Evolutionary conservation across 225 moss, liverwort and hornwort genomes (phyloP), one percentile per base, ranked within the genome.

Genomic region (Rhytidiadelphus loreus): DNA sequence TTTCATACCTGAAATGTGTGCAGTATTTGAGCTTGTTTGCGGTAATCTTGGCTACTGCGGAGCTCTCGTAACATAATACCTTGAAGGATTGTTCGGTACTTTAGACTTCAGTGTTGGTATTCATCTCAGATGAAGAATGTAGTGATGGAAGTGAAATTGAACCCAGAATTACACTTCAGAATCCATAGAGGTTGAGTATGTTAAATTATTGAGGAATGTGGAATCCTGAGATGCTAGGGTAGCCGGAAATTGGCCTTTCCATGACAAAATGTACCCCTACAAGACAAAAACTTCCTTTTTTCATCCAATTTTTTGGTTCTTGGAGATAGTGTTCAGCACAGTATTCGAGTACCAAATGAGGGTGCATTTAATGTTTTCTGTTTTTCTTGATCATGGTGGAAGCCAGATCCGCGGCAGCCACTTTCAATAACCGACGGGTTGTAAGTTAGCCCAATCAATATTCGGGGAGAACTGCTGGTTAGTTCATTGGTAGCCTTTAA

Each of bases 391-490:
- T 23, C 35, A 6, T 1, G 8, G 35, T 14, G 52, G 35, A 5
- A 52, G 35, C 23, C 22, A 35, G 76, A 35, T 53, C 35, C 22
- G 23, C 22, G 8, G 75, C 33, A 76, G 48, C 6, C 46, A 32
- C 74, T 32, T 19, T 48, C 13, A 1, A 25, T 12, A 48, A 19
- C 32, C 20, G 33, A 32, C 20, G 32, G 20, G 20, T 74, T n/a
- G n/a, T n/a, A n/a, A n/a, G n/a, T n/a, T n/a, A n/a, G 8, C n/a
- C 4, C 6, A 12, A 3, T 35, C 19, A 17, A 11, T 20, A 19
- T 4, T 20, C 3, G 0, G 1, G 11, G 22, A n/a, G 22, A 68
- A 68, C 6, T n/a, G n/a, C 6, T 6, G 12, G 7, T 62, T 30
- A 16, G 63, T n/a, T 23, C 39, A 23, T 13, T 13, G 23, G 2